phyloP scores from a whole-genome alignment of 805 yeast species.

The Ascoidea tarda region DNA sequence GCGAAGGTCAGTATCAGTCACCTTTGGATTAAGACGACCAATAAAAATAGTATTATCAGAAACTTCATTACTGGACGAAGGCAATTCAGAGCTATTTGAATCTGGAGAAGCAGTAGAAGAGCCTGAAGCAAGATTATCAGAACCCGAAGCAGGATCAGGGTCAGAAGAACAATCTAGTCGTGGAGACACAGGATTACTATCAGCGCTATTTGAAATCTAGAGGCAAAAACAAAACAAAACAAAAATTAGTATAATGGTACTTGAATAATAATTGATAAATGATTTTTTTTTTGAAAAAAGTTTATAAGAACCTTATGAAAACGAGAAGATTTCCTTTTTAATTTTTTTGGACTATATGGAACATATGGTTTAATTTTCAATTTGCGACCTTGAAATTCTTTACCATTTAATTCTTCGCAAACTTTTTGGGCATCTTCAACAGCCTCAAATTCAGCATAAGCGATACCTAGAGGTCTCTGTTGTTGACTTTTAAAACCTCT shows the following conservation, averaged over 20 bases:
- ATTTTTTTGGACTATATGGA: conserved; percentile 23
- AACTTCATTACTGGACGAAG: conserved; percentile 7
- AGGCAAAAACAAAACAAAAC: no score
- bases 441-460: conserved; percentile 72
- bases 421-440: conserved; percentile 60
- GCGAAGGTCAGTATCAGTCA: conserved; percentile 29
- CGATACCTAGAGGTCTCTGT: conserved; percentile 47
- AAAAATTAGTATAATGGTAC: no score
- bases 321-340: neutral
- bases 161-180: neutral
- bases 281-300: neutral
- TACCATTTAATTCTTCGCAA: conserved; percentile 58
- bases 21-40: conserved; percentile 23
- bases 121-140: neutral
- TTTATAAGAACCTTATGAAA: neutral
- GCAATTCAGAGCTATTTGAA: neutral
- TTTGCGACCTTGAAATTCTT: conserved; percentile 33
- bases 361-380: conserved; percentile 26
- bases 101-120: no score
- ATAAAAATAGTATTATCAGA: conserved; percentile 34
- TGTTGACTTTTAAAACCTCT: conserved; percentile 26
- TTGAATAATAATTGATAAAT: no score
- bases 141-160: neutral
- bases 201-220: no score
- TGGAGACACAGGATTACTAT: neutral